Evolutionary conservation across 441 rosid species (phyloP), one percentile per base, ranked within the genome.

Genomic region (Biscutella auriculata): DNA sequence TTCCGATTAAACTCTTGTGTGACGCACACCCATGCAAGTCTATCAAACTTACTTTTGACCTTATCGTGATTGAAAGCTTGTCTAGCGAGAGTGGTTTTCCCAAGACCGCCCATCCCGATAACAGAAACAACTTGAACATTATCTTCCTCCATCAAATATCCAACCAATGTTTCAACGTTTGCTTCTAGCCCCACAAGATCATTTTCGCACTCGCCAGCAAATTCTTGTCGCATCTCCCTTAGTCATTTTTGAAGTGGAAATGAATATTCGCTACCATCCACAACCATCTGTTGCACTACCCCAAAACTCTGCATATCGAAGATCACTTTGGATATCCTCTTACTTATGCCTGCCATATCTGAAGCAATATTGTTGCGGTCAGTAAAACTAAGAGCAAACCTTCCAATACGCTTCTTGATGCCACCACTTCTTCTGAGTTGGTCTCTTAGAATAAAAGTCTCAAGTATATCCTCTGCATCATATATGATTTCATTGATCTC

Each of bases 71-170:
- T 48, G 9, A 57, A 67, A 43, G 67, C 67, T 6, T 56, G 36
- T 37, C 62, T 41, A 0, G 76, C 72, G 0, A 67, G 49, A 26
- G 76, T 72, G 8, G 63, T 72, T 59, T 46, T 62, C 17, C 76
- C 76, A 8, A 71, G 10, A 17, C 76, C 72, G 1, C 72, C 72
- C 72, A 71, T 66, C 3, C 76, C 76, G 4, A 42, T 47, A 37
- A 72, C 35, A 1, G 69, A 62, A 27, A 58, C 56, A 1, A 63
- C 67, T 32, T 35, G 51, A 13, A 6, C 13, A 4, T 3, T 19
- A 27, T 19, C 13, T 49, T 61, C 48, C 13, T 68, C 47, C 33
- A 62, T 32, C 27, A 73, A 32, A 32, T 21, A 9, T 5, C 15
- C 21, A 30, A 63, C 64, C 43, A 72, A 25, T 15, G 30, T 15